Evolutionary conservation across 2,329 filamentous ascomycete species (phyloP), one percentile per base, ranked within the genome.

Genomic region (Pseudogymnoascus sp.): DNA sequence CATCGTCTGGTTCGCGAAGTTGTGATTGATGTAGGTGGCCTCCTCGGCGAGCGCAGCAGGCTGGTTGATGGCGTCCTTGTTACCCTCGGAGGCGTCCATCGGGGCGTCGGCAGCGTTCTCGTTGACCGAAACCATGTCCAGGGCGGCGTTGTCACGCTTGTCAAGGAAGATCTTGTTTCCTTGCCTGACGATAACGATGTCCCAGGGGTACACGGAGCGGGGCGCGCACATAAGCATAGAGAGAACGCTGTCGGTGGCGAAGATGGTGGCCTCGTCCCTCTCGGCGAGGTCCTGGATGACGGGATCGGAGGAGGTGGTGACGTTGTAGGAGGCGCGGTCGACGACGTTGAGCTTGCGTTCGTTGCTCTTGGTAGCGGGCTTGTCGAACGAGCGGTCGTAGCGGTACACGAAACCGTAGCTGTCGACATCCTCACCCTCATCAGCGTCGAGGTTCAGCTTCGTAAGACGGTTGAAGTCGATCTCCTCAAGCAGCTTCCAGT

Each of bases 201-300:
- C 95, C 95, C 95, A 99, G 47, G 93, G 93, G 82, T 97, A 97
- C 67, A 99, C 91, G 64, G 91, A 96, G 73, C 96, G 91, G 65
- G 95, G 90, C 61, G 95, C 87, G 79, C 95, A 99, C 95, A 99
- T 99, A 72, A 99, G 88, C 92, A 97, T 97, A 69, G 93, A 97
- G 65, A 99, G 86, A 72, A 99, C 93, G 79, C 89, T 96, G 77
- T 97, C 93, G 50, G 95, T 97, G 67, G 95, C 92, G 74, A 97
- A 99, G 73, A 99, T 93, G 70, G 91, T 95, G 57, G 93, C 95
- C 79, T 97, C 93, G 74, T 96, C 87, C 82, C 93, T 96, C 72
- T 97, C 93, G 67, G 95, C 90, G 63, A 97, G 86, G 75, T 97
- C 93, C 80, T 97, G 93, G 75, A 99, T 96, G 72, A 99, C 86